Base-by-base conservation (phyloP, 257 asterid genomes). In the Leonotis leonurus region DNA sequence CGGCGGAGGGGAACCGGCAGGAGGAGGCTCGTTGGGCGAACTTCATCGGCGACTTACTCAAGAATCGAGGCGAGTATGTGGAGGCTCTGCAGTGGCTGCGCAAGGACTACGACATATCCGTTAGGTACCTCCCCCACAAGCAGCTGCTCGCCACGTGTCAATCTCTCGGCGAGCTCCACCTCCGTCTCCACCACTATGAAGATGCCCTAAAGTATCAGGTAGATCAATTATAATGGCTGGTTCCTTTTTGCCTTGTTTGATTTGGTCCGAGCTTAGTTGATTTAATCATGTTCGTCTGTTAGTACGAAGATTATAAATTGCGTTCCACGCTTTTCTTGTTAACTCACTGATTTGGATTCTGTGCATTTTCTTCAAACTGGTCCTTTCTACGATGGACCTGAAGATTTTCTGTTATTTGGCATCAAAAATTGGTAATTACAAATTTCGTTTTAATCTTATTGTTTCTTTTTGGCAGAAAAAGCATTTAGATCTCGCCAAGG, bases 1-100 rank as follows among this genome's bases (percentile, higher is more conserved):
- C 10, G 68, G 82, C 22, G 32, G 92, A 73, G 61, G 94, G 95
- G 46, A 85, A 80, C 43, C 83, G 83, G 33, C 80, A 73, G 75
- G 99, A 92, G 81, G 96, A 86, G 80, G 99, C 97, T 51, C 88
- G 95, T 56, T 92, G 97, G 97, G 96, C 99, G 24, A 92, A 92
- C 72, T 62, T 80, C 56, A 77, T 87, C 56, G 99, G 94, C 11
- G 77, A 92, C 74, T 68, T 87, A 39, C 87, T 77, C 32, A 92
- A 86, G 83, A 77, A 86, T 71, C 86, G 88, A 62, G 99, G 97
- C 35, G 94, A 92, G 79, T 92, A 92, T 40, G 87, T 87, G 17
- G 75, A 83, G 81, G 96, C 99, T 13, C 90, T 92, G 57, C 29
- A 45, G 22, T 92, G 99, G 99, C 86, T 92, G 32, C 91, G 95